phyloP scores from a whole-genome alignment of 129 eudicot species.

The Rutidosis leptorrhynchoides region DNA sequence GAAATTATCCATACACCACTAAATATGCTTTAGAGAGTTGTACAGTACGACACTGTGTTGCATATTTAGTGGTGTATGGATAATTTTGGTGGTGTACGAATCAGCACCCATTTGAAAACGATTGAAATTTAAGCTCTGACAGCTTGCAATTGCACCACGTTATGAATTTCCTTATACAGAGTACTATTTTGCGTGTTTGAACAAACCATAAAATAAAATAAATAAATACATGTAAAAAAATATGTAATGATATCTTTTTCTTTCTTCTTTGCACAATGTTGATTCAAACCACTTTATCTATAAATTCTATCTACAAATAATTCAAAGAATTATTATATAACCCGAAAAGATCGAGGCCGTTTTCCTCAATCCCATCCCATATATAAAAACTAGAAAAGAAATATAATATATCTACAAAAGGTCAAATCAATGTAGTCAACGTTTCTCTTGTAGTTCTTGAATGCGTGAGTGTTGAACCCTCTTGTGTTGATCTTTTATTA shows the following conservation, averaged over 20 bases:
- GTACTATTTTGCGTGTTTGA: no score
- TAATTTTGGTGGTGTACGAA: no score
- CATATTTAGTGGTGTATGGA: no score
- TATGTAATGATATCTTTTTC: neutral
- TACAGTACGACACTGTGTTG: no score
- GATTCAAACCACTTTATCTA: slow-evolving; percentile 4
- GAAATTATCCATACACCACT: no score
- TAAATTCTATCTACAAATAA: slow-evolving; percentile 8
- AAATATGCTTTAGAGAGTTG: no score
- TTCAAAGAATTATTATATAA: slow-evolving; percentile 18
- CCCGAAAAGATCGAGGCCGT: neutral
- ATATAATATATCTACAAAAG: neutral
- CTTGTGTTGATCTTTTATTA: slow-evolving; percentile 19
- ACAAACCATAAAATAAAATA: neutral
- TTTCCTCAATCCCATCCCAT: neutral
- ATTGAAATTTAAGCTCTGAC: no score
- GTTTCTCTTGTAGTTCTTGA: slow-evolving; percentile 48
- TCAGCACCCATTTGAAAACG: no score
- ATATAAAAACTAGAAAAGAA: neutral
- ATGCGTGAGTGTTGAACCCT: slow-evolving; percentile 37
- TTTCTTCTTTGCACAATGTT: slow-evolving; percentile 1
- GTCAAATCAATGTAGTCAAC: slow-evolving; percentile 32
- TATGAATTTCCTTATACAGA: no score
- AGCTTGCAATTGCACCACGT: no score
- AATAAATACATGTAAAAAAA: neutral